Conservation (phyloP, 2,329 filamentous ascomycete genomes). For the Thelonectria blattea region DNA sequence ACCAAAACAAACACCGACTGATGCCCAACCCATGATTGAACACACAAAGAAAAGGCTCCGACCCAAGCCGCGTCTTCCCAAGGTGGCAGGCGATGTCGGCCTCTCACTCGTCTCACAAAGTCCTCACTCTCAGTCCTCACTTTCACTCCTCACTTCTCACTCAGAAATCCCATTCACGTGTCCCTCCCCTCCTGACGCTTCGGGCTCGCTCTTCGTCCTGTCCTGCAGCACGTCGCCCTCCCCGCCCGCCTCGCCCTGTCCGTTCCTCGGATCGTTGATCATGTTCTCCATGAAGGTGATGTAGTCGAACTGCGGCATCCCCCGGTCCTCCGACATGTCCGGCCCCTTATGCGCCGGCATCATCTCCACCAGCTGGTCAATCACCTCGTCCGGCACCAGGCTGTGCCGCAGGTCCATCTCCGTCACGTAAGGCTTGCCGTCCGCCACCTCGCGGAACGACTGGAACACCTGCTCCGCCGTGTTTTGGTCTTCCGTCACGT, state of each 20-base stretch:
- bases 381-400: slow-evolving; percentile 94
- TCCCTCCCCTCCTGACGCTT: slow-evolving; percentile 42
- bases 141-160: slow-evolving; percentile 19
- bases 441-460: slow-evolving; percentile 94
- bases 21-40: slow-evolving; percentile 19
- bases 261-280: slow-evolving; percentile 56
- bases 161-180: slow-evolving; percentile 44
- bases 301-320: slow-evolving; percentile 91
- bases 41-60: slow-evolving; percentile 18
- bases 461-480: slow-evolving; percentile 98
- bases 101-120: no score
- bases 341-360: slow-evolving; percentile 87
- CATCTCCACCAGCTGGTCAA: slow-evolving; percentile 86
- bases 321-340: slow-evolving; percentile 83
- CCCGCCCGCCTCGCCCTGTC: slow-evolving; percentile 35
- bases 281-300: slow-evolving; percentile 95
- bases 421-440: slow-evolving; percentile 98
- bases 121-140: not conserved
- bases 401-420: slow-evolving; percentile 96
- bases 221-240: slow-evolving; percentile 42
- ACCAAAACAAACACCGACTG: slow-evolving; percentile 32
- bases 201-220: slow-evolving; percentile 40
- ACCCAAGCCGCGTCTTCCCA: slow-evolving; percentile 17
- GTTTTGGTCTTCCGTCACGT: slow-evolving; percentile 98
- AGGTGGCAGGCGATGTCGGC: slow-evolving; percentile 12